Evolutionary conservation across 1,284 basidiomycete genomes (phyloP).

Genomic region (Moesziomyces globuligerus): DNA sequence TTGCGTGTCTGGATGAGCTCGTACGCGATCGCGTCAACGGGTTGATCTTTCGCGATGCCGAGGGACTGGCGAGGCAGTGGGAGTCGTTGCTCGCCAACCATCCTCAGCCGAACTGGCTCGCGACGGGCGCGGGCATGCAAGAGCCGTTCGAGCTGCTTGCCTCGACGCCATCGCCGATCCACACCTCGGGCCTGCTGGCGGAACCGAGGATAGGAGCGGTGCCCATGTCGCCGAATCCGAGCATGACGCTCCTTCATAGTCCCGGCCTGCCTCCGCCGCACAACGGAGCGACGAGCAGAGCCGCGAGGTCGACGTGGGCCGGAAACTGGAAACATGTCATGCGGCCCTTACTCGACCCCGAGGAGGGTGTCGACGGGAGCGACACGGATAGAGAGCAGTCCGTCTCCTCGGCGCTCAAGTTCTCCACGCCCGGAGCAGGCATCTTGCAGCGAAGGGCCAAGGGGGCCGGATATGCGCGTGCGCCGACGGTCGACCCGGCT

Average conservation of each 20-base stretch:
- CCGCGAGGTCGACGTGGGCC: conserved; percentile 47
- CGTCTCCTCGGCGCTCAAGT: conserved; percentile 16
- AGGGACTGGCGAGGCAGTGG: conserved; percentile 78
- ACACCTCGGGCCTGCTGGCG: not conserved
- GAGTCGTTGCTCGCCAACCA: conserved; percentile 67
- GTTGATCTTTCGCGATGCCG: conserved; percentile 77
- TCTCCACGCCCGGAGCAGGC: conserved; percentile 1
- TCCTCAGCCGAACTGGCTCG: conserved; percentile 30
- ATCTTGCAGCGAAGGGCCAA: conserved; percentile 9
- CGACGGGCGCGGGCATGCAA: conserved; percentile 21
- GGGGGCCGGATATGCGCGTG: not conserved
- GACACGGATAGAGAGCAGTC: conserved; percentile 1
- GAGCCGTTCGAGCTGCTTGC: conserved; percentile 22
- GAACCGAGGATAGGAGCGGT: not conserved
- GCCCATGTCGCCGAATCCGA: conserved; percentile 39
- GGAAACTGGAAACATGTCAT: conserved; percentile 57
- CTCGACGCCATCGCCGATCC: not conserved
- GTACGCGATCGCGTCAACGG: conserved; percentile 86
- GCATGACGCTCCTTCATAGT: conserved; percentile 47
- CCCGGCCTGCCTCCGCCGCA: conserved; percentile 19
- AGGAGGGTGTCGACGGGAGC: conserved; percentile 1
- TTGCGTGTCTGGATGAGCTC: conserved; percentile 85
- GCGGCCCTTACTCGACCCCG: conserved; percentile 39
- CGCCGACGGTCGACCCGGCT: not conserved
- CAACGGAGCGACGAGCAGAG: not conserved